Evolutionary conservation across 2,329 filamentous ascomycete genomes (phyloP).

Genomic region (Talaromyces albobiverticillius): DNA sequence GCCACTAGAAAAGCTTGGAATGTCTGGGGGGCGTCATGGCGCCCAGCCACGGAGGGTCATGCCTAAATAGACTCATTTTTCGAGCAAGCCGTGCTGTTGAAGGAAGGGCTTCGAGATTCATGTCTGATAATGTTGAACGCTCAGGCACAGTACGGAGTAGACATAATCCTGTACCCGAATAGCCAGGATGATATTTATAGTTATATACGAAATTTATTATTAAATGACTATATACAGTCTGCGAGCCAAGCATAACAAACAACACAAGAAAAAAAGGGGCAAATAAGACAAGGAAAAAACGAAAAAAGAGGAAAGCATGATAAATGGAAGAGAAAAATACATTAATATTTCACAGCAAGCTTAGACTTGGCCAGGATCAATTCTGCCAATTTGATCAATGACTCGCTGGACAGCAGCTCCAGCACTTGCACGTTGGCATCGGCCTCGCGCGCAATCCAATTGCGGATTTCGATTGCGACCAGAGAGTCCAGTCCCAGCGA

Average conservation of each 20-base stretch:
- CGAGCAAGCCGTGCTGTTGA: too few relatives aligned
- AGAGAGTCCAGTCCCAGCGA: slow-evolving; percentile 27
- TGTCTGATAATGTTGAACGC: too few relatives aligned
- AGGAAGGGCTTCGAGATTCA: too few relatives aligned
- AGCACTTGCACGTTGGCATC: slow-evolving; percentile 47
- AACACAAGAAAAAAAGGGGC: background rate
- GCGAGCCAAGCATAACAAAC: background rate
- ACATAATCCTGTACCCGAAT: too few relatives aligned
- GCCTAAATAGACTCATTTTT: too few relatives aligned
- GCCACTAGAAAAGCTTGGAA: too few relatives aligned
- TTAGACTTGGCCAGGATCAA: slow-evolving; percentile 12
- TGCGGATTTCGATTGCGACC: slow-evolving; percentile 30
- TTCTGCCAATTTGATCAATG: slow-evolving; percentile 1
- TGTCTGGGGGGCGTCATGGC: too few relatives aligned
- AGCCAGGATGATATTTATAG: too few relatives aligned
- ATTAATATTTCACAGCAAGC: background rate
- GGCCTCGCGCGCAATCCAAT: slow-evolving; percentile 39
- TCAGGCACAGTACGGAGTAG: too few relatives aligned
- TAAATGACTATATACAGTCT: background rate
- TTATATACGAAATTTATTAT: background rate
- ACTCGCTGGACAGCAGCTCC: slow-evolving; percentile 12
- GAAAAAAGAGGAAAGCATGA: too few relatives aligned
- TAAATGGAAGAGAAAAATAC: background rate
- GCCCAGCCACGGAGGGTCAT: too few relatives aligned
- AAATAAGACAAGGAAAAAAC: too few relatives aligned